Conservation (phyloP, 148 eudicot species). For the Polygonum aviculare region DNA sequence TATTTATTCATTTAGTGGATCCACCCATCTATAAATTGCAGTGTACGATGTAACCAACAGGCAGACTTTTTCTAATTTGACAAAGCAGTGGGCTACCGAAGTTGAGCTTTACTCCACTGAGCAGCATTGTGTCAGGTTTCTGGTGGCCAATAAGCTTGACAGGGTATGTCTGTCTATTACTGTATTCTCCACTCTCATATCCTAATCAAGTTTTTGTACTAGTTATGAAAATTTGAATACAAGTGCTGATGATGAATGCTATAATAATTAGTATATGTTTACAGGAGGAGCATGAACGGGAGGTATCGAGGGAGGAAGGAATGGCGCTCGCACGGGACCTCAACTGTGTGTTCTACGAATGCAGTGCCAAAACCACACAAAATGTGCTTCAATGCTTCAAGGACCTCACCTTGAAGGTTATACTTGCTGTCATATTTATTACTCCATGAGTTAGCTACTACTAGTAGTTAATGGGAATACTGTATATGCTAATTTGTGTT, state of each 20-base stretch:
- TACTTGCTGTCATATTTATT: too few species aligned
- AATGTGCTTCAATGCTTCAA: conserved; percentile 51
- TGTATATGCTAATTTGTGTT: too few species aligned
- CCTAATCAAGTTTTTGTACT: too few species aligned
- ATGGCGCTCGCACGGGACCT: conserved; percentile 44
- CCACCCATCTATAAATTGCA: neutral
- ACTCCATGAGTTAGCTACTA: too few species aligned
- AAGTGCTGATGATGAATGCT: too few species aligned
- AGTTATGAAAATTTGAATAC: too few species aligned
- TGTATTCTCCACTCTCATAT: conserved; percentile 1
- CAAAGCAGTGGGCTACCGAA: conserved; percentile 46
- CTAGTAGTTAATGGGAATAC: too few species aligned
- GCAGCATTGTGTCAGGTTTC: conserved; percentile 47
- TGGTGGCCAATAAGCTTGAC: conserved; percentile 63
- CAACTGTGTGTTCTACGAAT: conserved; percentile 43
- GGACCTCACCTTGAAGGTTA: conserved; percentile 47
- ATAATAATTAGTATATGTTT: too few species aligned
- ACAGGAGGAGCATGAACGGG: conserved; percentile 42
- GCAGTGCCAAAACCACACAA: conserved; percentile 50
- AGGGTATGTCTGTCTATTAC: conserved; percentile 20
- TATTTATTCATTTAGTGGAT: too few species aligned
- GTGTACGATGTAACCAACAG: conserved; percentile 63
- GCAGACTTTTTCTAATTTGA: conserved; percentile 45
- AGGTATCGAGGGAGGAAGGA: conserved; percentile 50
- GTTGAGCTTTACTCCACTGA: conserved; percentile 46